Base-by-base conservation (phyloP, 2,329 filamentous ascomycete species). In the Fusarium sp. region DNA sequence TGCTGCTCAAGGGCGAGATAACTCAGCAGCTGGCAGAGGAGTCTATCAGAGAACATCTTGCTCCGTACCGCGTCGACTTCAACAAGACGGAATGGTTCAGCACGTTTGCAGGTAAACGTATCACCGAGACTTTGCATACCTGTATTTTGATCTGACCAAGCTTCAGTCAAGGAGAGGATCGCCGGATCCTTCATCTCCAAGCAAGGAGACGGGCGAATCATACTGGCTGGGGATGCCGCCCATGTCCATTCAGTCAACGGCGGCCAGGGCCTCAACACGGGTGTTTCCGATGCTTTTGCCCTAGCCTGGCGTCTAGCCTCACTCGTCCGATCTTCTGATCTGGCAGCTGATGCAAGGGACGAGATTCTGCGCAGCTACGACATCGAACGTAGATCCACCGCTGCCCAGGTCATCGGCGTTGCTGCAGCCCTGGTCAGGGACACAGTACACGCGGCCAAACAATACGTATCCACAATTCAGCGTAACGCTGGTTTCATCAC, bases 261-360 rank as follows among this genome's bases (percentile, higher is more conserved):
- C 0, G 84, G 83, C 0, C 83, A 86, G 60, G 84, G 84, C 1
- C 77, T 86, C 63, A 87, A 87, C 62, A 86, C 83, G 0, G 84
- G 84, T 4, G 78, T 86, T 29, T 79, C 81, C 6, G 84, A 86
- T 66, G 82, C 83, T 0, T 80, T 84, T 25, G 82, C 80, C 38
- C 67, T 86, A 1, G 78, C 78, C 9, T 86, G 84, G 83, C 83
- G 84, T 32, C 65, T 85, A 0, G 76, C 42, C 3, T 17, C 61
- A 2, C 70, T 71, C 1, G 32, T 73, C 9, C 71, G 65, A 7
- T 55, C 70, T 13, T 57, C 69, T 60, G 2, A 69, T 53, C 17
- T 67, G 0, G 38, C 41, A 1, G 8, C 43, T 0, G 9, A 43
- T 4, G 33, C 54, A 2, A 48, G 33, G 1, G 47, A 64, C 1